Conservation (phyloP, 2,329 filamentous ascomycete genomes). For the Pseudophaeomoniella oleicola region DNA sequence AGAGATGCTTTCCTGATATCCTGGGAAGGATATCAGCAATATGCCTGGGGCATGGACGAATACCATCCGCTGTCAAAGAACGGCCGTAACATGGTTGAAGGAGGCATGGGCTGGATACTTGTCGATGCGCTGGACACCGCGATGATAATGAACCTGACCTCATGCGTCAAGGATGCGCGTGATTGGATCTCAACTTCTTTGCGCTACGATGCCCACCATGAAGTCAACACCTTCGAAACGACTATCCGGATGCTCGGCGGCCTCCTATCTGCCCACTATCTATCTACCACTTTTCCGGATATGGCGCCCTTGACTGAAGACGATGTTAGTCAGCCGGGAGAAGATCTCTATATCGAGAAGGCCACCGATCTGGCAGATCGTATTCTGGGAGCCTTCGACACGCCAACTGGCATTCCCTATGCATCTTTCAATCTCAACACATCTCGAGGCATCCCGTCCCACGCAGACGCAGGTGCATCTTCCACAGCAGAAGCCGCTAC, state of each 20-base stretch:
- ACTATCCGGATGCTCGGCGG: conserved; percentile 96
- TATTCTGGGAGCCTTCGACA: conserved; percentile 75
- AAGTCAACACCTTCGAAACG: conserved; percentile 95
- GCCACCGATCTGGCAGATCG: conserved; percentile 85
- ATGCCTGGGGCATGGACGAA: conserved; percentile 92
- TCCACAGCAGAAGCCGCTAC: conserved; percentile 90
- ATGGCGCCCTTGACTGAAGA: conserved; percentile 61
- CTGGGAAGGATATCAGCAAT: conserved; percentile 82
- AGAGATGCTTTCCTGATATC: conserved; percentile 81
- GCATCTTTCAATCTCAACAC: conserved; percentile 80
- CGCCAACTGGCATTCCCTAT: conserved; percentile 71
- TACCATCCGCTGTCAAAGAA: conserved; percentile 71
- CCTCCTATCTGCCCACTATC: conserved; percentile 80
- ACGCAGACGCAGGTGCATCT: conserved; percentile 58
- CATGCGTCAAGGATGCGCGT: conserved; percentile 65
- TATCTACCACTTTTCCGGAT: conserved; percentile 71
- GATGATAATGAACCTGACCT: conserved; percentile 96
- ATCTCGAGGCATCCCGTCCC: conserved; percentile 61
- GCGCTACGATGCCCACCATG: conserved; percentile 70
- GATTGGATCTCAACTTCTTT: conserved; percentile 75
- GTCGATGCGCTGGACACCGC: conserved; percentile 90
- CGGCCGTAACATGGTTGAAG: conserved; percentile 69
- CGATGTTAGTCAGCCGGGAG: conserved; percentile 57
- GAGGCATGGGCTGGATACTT: conserved; percentile 95
- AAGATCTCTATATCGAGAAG: conserved; percentile 92